phyloP scores from a whole-genome alignment of 2,329 filamentous ascomycete species.

The Xylariomycetidae sp. region DNA sequence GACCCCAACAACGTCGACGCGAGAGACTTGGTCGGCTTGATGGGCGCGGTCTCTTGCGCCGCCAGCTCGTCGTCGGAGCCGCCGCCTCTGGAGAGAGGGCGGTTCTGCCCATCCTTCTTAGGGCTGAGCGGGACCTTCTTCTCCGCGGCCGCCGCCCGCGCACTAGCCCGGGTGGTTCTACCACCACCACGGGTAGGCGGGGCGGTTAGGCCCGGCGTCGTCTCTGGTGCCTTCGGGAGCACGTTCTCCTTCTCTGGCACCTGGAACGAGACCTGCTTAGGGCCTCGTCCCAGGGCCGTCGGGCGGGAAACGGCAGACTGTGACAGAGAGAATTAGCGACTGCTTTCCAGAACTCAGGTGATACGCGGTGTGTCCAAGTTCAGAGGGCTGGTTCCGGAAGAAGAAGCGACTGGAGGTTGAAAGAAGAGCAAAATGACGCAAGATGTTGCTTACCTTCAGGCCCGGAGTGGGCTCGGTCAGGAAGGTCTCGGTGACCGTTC shows the following conservation, averaged over 20 bases:
- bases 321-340: too few relatives aligned
- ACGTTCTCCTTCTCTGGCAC: conserved; percentile 61
- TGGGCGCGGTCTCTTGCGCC: conserved; percentile 41
- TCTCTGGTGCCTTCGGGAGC: too few relatives aligned
- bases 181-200: too few relatives aligned
- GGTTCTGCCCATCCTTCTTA: conserved; percentile 58
- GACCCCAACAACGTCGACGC: conserved; percentile 42
- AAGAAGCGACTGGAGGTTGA: too few relatives aligned
- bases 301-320: conserved; percentile 32
- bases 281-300: conserved; percentile 14
- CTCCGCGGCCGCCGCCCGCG: conserved; percentile 26
- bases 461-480: conserved; percentile 27
- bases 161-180: conserved; percentile 30
- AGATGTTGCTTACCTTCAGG: too few relatives aligned
- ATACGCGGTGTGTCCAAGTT: too few relatives aligned
- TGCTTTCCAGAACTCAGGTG: too few relatives aligned
- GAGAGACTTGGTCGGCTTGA: too few relatives aligned
- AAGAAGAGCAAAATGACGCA: too few relatives aligned
- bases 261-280: conserved; percentile 57
- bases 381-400: too few relatives aligned
- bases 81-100: conserved; percentile 34
- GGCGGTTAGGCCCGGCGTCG: too few relatives aligned
- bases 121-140: conserved; percentile 52
- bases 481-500: conserved; percentile 31
- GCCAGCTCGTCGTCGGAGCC: conserved; percentile 57